phyloP scores from a whole-genome alignment of 2,329 filamentous ascomycete species.

The Blastomyces gilchristii region DNA sequence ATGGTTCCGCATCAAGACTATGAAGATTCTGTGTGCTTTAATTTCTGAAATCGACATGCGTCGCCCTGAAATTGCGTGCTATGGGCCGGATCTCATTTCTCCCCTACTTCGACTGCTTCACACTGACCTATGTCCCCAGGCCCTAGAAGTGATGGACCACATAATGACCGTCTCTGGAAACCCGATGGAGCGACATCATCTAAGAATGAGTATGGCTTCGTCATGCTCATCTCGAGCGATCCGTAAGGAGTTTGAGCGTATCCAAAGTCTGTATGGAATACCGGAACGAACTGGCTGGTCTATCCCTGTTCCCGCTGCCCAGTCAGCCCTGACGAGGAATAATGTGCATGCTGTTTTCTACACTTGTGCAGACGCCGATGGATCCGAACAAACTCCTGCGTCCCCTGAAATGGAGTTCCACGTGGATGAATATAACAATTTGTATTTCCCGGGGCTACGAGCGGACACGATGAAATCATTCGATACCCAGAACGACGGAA shows the following conservation, averaged over 20 bases:
- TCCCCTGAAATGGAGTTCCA: slow-evolving; percentile 90
- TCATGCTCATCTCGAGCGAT: slow-evolving; percentile 68
- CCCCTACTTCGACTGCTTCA: slow-evolving; percentile 80
- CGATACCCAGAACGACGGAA: slow-evolving; percentile 50
- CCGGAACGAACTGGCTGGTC: slow-evolving; percentile 95
- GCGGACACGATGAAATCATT: slow-evolving; percentile 92
- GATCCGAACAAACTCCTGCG: slow-evolving; percentile 48
- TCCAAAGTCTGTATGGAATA: slow-evolving; percentile 90
- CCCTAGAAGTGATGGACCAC: slow-evolving; percentile 81
- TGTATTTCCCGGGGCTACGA: slow-evolving; percentile 65
- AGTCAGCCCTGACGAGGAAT: slow-evolving; percentile 72
- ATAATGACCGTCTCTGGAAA: slow-evolving; percentile 91
- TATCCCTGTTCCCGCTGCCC: slow-evolving; percentile 81
- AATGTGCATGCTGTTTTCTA: slow-evolving; percentile 97
- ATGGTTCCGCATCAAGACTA: slow-evolving; percentile 88
- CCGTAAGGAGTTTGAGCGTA: slow-evolving; percentile 88
- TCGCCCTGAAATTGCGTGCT: slow-evolving; percentile 75
- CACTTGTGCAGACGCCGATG: slow-evolving; percentile 64
- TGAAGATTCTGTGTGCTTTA: slow-evolving; percentile 75
- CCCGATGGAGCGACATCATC: slow-evolving; percentile 84
- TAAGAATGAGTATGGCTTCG: slow-evolving; percentile 96
- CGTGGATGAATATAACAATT: slow-evolving; percentile 69
- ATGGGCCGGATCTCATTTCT: slow-evolving; percentile 91
- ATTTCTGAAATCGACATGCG: slow-evolving; percentile 90
- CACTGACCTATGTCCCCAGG: slow-evolving; percentile 88